A percentile compares a stretch with the other conserved stretches of the same genome.
phyloP scores from a whole-genome alignment of 352 stramenopile species.

The Globisporangium rhizosaccharum region DNA sequence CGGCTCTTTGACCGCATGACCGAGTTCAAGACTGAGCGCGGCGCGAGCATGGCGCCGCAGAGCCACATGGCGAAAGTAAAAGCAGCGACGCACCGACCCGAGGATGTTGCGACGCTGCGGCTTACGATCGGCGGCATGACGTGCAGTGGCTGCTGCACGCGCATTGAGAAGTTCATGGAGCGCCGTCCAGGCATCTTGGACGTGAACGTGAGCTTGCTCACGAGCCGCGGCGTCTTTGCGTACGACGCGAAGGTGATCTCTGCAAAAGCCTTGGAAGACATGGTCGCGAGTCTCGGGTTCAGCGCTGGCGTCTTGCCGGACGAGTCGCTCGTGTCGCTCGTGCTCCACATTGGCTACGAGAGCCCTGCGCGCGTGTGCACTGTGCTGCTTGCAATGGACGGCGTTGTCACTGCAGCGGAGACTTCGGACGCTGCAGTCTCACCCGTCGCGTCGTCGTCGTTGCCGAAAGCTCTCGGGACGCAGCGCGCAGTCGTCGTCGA shows the following conservation, averaged over 20 bases:
- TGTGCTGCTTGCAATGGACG: constrained; percentile 25
- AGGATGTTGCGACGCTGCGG: constrained; percentile 22
- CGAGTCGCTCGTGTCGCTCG: constrained; percentile 44
- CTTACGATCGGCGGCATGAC: constrained; percentile 81
- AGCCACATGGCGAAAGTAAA: background rate
- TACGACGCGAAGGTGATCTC: constrained; percentile 42
- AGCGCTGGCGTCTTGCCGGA: constrained; percentile 43
- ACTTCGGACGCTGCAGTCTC: constrained; percentile 14
- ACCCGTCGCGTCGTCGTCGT: background rate
- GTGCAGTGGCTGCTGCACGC: constrained; percentile 82
- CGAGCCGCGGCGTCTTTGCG: constrained; percentile 43
- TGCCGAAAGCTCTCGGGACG: constrained; percentile 9
- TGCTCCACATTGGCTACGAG: constrained; percentile 41
- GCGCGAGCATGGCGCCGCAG: constrained; percentile 11
- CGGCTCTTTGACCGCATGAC: constrained; percentile 37
- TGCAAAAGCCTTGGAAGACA: constrained; percentile 52
- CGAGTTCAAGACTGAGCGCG: constrained; percentile 28
- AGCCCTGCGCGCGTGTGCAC: constrained; percentile 16
- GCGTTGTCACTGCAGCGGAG: constrained; percentile 24
- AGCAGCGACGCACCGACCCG: background rate
- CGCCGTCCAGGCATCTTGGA: constrained; percentile 44
- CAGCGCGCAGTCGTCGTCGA: constrained; percentile 28
- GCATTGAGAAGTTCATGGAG: constrained; percentile 70
- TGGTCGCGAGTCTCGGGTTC: constrained; percentile 68
- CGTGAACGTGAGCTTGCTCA: constrained; percentile 66